phyloP scores from a whole-genome alignment of 2,329 filamentous ascomycete species.

The Ceratocystis smalleyi region DNA sequence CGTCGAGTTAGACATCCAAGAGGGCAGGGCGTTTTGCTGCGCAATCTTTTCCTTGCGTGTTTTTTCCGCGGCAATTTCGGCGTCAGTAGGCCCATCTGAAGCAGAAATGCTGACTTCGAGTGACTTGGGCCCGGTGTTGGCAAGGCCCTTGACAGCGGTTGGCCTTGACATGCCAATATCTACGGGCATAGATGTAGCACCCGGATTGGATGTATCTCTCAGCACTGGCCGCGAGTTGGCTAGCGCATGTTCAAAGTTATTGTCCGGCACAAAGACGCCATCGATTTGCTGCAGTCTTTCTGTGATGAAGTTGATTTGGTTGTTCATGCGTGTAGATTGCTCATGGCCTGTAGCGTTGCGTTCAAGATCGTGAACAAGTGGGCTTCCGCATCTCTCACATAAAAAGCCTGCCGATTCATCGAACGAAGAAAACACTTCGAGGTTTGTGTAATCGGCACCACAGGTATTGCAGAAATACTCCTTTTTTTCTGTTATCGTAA shows the following conservation, averaged over 20 bases:
- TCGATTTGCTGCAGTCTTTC: slow-evolving; percentile 64
- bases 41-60: slow-evolving; percentile 50
- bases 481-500: slow-evolving; percentile 71
- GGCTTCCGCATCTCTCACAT: slow-evolving; percentile 60
- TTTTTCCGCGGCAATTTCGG: slow-evolving; percentile 48
- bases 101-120: slow-evolving; percentile 56
- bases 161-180: slow-evolving; percentile 39
- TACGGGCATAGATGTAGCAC: slow-evolving; percentile 42
- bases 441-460: slow-evolving; percentile 69
- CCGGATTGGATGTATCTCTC: slow-evolving; percentile 52
- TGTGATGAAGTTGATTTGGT: slow-evolving; percentile 64
- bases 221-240: slow-evolving; percentile 46
- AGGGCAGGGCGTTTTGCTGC: slow-evolving; percentile 52
- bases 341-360: slow-evolving; percentile 56
- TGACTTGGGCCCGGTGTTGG: slow-evolving; percentile 50
- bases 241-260: slow-evolving; percentile 56
- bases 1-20: slow-evolving; percentile 58
- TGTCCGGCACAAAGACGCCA: slow-evolving; percentile 54
- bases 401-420: slow-evolving; percentile 53
- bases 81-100: slow-evolving; percentile 48
- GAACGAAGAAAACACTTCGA: slow-evolving; percentile 72
- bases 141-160: slow-evolving; percentile 53
- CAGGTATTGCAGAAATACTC: slow-evolving; percentile 78
- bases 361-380: slow-evolving; percentile 50
- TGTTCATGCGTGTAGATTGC: slow-evolving; percentile 58